Conservation (phyloP, 2,329 filamentous ascomycete species). For the Dactylellina sp. region DNA sequence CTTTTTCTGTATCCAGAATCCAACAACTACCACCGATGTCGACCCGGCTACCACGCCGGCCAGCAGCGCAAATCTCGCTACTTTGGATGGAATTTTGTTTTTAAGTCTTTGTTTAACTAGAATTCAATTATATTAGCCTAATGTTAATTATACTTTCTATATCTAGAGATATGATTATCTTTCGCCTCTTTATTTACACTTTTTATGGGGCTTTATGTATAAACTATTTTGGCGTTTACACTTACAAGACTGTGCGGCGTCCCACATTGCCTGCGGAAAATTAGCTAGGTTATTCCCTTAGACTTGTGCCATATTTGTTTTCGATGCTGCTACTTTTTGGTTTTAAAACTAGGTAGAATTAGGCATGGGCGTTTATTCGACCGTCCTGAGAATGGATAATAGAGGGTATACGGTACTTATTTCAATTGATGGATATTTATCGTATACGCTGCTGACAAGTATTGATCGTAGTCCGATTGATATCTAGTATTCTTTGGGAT, state of each 20-base stretch:
- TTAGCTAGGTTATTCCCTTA: not conserved
- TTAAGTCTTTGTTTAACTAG: not conserved
- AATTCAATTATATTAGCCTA: constrained; percentile 4
- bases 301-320: too few species aligned
- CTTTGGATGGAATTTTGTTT: not conserved
- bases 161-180: constrained; percentile 1
- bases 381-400: too few species aligned
- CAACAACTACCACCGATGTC: not conserved
- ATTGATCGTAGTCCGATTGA: too few species aligned
- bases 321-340: too few species aligned
- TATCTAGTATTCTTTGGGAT: too few species aligned
- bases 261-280: not conserved
- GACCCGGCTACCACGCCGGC: not conserved
- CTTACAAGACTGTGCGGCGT: not conserved
- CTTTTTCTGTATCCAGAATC: constrained; percentile 1
- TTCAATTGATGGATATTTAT: too few species aligned
- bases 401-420: too few species aligned
- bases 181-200: not conserved
- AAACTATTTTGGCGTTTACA: not conserved
- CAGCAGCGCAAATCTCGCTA: not conserved
- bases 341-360: too few species aligned
- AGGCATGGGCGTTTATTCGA: too few species aligned
- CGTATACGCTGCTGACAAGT: too few species aligned
- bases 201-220: too few species aligned
- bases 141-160: not conserved